Evolutionary conservation across 495 filamentous ascomycete genomes (phyloP), one percentile per base, ranked within the genome.

Genomic region (Pyrenula aspistea): DNA sequence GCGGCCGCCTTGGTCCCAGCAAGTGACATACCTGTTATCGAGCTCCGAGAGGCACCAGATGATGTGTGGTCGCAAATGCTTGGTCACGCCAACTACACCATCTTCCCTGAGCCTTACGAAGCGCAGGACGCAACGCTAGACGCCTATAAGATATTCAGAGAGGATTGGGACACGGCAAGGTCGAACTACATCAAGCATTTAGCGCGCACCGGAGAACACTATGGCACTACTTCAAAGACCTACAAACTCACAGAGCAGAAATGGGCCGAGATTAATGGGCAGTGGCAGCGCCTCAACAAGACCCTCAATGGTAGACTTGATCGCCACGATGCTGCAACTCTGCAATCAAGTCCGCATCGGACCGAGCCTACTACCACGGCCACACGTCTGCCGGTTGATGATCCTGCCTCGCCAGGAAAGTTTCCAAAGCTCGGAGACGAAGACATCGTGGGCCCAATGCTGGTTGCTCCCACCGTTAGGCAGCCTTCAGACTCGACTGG

Each of bases 401-500:
- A 88, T 57, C 8, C 31, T 15, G 4, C 31, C 15, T 42, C 31
- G 31, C 31, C 31, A 42, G 82, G 81, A 53, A 95, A 95, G 69
- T 96, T 95, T 61, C 89, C 87, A 23, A 83, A 87, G 58, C 79
- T 92, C 53, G 90, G 88, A 24, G 89, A 95, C 61, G 84, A 89
- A 55, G 89, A 94, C 65, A 93, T 95, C 57, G 89, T 96, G 12
- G 91, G 91, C 0, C 91, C 91, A 2, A 96, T 96, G 91, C 81
- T 67, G 24, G 71, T 74, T 49, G 67, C 68, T 19, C 68, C 73
- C n/a, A 52, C 19, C 19, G 22, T 52, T 8, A 10, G 8, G 20
- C 50, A 52, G 22, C 22, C 22, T 20, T 24, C 63, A 10, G 63
- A 63, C 53, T 59, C 61, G 25, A 50, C 62, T 12, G 66, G 68